Conservation (phyloP, 768 basidiomycete species). For the Tricholoma matsutake region DNA sequence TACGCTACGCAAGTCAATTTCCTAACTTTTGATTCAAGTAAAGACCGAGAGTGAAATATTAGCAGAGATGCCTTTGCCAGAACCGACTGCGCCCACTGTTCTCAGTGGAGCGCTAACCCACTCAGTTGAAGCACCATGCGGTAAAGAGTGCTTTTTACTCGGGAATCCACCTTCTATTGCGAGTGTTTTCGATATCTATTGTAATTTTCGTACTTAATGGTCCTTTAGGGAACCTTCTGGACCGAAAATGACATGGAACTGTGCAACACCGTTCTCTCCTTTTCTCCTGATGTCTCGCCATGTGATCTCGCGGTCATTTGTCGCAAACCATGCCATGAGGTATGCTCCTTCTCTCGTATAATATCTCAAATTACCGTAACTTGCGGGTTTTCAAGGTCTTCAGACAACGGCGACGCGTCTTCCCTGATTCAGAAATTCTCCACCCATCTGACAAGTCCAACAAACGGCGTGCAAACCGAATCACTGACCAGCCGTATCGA, state of each 20-base stretch:
- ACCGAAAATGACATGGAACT: conserved; percentile 33
- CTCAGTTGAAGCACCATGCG: conserved; percentile 23
- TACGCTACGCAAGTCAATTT: not conserved
- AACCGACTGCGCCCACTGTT: conserved; percentile 20
- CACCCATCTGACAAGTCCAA: conserved; percentile 1
- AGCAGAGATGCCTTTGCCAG: conserved; percentile 28
- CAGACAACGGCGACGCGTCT: conserved; percentile 20
- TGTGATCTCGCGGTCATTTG: conserved; percentile 57
- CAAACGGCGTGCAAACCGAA: conserved; percentile 6
- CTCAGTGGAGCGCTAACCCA: conserved; percentile 16
- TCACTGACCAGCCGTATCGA: conserved; percentile 5
- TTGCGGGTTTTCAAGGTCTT: conserved; percentile 19
- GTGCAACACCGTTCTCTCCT: conserved; percentile 37
- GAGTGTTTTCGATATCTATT: conserved; percentile 3
- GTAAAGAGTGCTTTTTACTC: conserved; percentile 31
- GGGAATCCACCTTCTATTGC: conserved; percentile 11
- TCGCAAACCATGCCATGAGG: conserved; percentile 60
- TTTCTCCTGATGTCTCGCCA: conserved; percentile 42
- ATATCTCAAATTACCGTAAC: not conserved
- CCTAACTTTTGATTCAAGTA: not conserved
- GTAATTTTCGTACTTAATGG: not conserved
- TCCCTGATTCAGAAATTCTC: conserved; percentile 14
- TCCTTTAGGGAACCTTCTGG: conserved; percentile 34
- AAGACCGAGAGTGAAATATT: conserved; percentile 14
- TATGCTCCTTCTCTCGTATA: conserved; percentile 17